Conservation (phyloP, 2,329 filamentous ascomycete genomes). For the Scytalidium lignicola region DNA sequence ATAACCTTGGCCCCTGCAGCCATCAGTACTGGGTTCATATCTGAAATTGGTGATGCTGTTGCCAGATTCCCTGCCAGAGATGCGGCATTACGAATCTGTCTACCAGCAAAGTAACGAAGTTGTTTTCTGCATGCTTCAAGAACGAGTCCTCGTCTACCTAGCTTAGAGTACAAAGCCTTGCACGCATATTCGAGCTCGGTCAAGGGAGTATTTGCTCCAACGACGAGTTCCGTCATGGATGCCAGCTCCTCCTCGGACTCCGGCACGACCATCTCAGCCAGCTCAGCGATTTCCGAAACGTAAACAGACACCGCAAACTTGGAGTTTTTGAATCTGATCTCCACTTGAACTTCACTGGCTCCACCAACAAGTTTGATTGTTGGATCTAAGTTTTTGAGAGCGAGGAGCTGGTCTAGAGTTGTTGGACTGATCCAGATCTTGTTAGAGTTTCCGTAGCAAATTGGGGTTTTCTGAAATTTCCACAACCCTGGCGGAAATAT, state of each 20-base stretch:
- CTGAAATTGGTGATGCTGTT: conserved; percentile 91
- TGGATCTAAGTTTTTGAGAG: conserved; percentile 81
- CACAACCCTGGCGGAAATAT: conserved; percentile 84
- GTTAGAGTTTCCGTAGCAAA: conserved; percentile 88
- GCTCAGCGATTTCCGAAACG: conserved; percentile 83
- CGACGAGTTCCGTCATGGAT: conserved; percentile 25
- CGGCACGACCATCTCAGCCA: conserved; percentile 72
- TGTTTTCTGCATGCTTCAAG: conserved; percentile 66
- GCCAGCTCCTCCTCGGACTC: conserved; percentile 65
- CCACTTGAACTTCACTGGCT: conserved; percentile 93
- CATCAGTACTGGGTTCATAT: conserved; percentile 88
- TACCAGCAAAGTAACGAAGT: conserved; percentile 85
- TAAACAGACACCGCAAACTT: conserved; percentile 84
- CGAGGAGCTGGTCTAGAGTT: conserved; percentile 75
- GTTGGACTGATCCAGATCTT: conserved; percentile 89
- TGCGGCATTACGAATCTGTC: conserved; percentile 92
- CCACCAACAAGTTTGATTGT: conserved; percentile 89
- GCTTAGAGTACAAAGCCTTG: conserved; percentile 14
- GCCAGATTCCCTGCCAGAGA: conserved; percentile 90
- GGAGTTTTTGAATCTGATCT: conserved; percentile 94
- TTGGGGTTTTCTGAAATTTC: conserved; percentile 70
- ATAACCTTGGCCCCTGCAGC: conserved; percentile 75
- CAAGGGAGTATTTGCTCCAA: conserved; percentile 84
- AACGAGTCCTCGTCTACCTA: conserved; percentile 58
- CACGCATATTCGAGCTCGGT: conserved; percentile 74